Percentiles rank a stretch among this genome's conserved stretches.
phyloP scores from a whole-genome alignment of 1,139 yeast species.

The Scheffersomyces insectosa region DNA sequence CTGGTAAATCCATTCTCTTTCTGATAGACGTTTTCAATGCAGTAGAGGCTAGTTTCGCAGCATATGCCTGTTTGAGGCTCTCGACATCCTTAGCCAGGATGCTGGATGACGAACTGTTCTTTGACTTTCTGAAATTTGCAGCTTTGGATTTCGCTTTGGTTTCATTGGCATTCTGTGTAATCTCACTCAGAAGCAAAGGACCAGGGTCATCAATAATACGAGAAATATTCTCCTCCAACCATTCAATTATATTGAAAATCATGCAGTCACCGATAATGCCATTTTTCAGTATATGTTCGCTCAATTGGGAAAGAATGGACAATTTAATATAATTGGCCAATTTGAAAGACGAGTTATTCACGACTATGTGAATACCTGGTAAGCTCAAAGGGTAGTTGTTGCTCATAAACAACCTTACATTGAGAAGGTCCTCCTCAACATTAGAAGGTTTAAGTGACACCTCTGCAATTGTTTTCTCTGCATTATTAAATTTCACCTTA shows the following conservation, averaged over 20 bases:
- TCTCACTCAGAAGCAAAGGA: slow-evolving; percentile 42
- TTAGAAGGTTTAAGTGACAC: slow-evolving; percentile 34
- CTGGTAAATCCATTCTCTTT: slow-evolving; percentile 67
- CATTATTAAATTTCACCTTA: slow-evolving; percentile 18
- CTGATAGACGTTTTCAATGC: slow-evolving; percentile 19
- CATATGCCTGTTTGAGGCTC: slow-evolving; percentile 24
- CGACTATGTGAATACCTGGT: slow-evolving; percentile 63
- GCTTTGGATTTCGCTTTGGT: not conserved
- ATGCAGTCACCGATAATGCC: slow-evolving; percentile 67
- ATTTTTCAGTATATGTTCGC: slow-evolving; percentile 38
- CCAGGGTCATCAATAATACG: slow-evolving; percentile 73
- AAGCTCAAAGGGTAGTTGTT: slow-evolving; percentile 55
- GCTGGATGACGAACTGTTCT: not conserved
- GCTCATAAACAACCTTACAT: slow-evolving; percentile 54
- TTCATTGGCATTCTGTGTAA: slow-evolving; percentile 1
- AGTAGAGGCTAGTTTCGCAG: slow-evolving; percentile 11
- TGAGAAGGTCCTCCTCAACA: slow-evolving; percentile 33
- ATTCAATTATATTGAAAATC: slow-evolving; percentile 66
- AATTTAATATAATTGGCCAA: slow-evolving; percentile 76
- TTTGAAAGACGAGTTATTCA: slow-evolving; percentile 44
- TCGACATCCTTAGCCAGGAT: slow-evolving; percentile 17
- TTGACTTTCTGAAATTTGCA: not conserved
- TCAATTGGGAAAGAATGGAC: slow-evolving; percentile 55
- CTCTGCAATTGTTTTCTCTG: slow-evolving; percentile 27
- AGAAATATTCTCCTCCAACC: slow-evolving; percentile 67